Evolutionary conservation across 371 early-diverging fungal genomes (phyloP).

Genomic region (Blastocladiella emersonii): DNA sequence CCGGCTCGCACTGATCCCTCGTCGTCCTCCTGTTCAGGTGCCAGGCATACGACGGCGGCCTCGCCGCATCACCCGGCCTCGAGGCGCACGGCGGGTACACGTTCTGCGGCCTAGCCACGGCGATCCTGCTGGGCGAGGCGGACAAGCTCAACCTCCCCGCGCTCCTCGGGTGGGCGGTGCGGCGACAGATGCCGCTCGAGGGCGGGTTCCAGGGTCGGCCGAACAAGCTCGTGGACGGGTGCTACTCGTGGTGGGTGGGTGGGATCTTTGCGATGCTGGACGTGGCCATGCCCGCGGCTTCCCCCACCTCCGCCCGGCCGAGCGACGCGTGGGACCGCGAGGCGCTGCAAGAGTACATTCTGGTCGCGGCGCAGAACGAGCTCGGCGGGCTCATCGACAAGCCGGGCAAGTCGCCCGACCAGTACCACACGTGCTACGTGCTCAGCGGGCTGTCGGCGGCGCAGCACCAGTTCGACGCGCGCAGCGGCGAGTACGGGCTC

Average conservation of each 20-base stretch:
- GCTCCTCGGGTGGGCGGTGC: slow-evolving; percentile 60
- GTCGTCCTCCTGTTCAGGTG: slow-evolving; percentile 23
- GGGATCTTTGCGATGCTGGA: slow-evolving; percentile 26
- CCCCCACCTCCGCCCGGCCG: neutral
- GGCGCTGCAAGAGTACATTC: slow-evolving; percentile 70
- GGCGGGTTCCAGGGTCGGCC: slow-evolving; percentile 94
- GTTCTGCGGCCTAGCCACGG: slow-evolving; percentile 82
- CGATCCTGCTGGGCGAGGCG: slow-evolving; percentile 56
- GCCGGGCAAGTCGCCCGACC: slow-evolving; percentile 77
- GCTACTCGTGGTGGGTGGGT: slow-evolving; percentile 95
- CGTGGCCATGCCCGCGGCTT: neutral
- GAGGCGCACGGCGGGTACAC: slow-evolving; percentile 98
- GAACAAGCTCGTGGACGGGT: slow-evolving; percentile 95
- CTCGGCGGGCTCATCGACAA: slow-evolving; percentile 83
- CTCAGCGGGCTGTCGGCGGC: slow-evolving; percentile 67
- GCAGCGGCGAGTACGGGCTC: neutral
- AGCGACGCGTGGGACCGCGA: slow-evolving; percentile 20
- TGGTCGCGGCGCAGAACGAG: slow-evolving; percentile 67
- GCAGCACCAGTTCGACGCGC: slow-evolving; percentile 22
- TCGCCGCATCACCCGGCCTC: slow-evolving; percentile 69
- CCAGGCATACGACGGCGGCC: slow-evolving; percentile 94
- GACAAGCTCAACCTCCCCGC: slow-evolving; percentile 40
- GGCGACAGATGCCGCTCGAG: slow-evolving; percentile 73
- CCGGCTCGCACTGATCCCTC: neutral
- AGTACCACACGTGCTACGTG: slow-evolving; percentile 91